Base-by-base conservation (phyloP, 495 filamentous ascomycete species). In the Xylaria venustula region DNA sequence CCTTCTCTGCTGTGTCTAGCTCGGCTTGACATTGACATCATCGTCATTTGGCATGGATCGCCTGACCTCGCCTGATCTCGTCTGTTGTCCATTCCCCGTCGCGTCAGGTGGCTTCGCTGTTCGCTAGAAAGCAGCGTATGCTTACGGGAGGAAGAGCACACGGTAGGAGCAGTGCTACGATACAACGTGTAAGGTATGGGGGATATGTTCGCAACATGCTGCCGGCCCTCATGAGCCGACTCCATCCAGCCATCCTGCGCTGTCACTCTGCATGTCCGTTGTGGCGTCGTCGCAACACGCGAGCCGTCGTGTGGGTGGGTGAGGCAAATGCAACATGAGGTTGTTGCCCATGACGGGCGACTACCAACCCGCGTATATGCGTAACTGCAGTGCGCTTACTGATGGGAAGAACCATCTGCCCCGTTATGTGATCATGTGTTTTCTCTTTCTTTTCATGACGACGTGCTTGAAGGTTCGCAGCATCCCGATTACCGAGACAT, bases 31-130 rank as follows among this genome's bases (percentile, higher is more conserved):
- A 5, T 54, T 54, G 51, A 54, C 51, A 42, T 54, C 51, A 54
- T 54, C 30, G 9, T 54, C 36, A 7, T 36, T 17, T 8, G 34
- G 34, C 26, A 25, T 42, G 37, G 37, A 34, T 55, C 40, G 26
- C 26, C 53, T 55, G 53, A 55, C 40, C 40, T 55, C 40, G 53
- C 45, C 53, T 45, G 34, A 54, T 54, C 34, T 54, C 34, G 2
- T 14, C 20, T 12, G 20, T 37, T 37, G 15, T 42, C 14, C 14
- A 3, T 40, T 40, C 15, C 3, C 42, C 14, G 36, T 42, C 36
- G 50, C 50, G 23, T 41, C 30, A 34, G 5, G 30, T 34, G 30
- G 14, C 3, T 12, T 15, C 22, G 51, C 15, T 42, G 11, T n/a
- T 28, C n/a, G 7, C 34, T 17, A 8, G 28, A 23, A 41, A 17